These are phyloP conservation scores for Fusarium staphyleae DNA, from an alignment of 2,329 filamentous ascomycete genomes.

Conservation along the genomic window DNA sequence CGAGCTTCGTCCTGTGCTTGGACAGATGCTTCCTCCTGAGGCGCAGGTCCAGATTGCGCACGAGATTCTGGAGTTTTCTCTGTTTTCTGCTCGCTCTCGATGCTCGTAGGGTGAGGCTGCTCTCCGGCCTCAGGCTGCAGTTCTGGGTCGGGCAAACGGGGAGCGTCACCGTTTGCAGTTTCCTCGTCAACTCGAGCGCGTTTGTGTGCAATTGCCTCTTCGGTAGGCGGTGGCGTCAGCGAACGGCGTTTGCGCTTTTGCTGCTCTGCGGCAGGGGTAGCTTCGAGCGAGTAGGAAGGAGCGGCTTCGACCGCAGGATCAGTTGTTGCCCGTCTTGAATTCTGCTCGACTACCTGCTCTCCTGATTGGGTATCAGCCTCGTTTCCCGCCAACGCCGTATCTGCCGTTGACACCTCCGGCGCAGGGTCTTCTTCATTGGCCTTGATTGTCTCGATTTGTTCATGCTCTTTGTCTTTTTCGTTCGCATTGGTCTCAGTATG, in stretches of 20 bases:
- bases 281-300: conserved; percentile 14
- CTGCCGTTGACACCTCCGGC: not conserved
- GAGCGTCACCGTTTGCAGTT: conserved; percentile 15
- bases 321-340: conserved; percentile 17
- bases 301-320: conserved; percentile 17
- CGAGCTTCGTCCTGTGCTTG: too few species aligned
- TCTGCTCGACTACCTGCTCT: conserved; percentile 14
- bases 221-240: conserved; percentile 63
- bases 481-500: conserved; percentile 6
- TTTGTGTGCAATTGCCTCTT: conserved; percentile 62
- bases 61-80: conserved; percentile 6
- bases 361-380: conserved; percentile 14
- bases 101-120: conserved; percentile 21
- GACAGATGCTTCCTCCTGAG: not conserved
- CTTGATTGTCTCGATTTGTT: conserved; percentile 12
- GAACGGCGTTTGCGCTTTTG: conserved; percentile 74
- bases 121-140: conserved; percentile 10
- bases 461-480: conserved; percentile 8
- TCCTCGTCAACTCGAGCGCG: conserved; percentile 55
- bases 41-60: not conserved
- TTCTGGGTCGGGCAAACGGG: conserved; percentile 22
- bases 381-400: conserved; percentile 14
- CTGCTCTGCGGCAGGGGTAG: conserved; percentile 39
- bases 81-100: conserved; percentile 13
- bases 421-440: conserved; percentile 15